These are phyloP conservation scores for Crithidia fasciculata DNA, from an alignment of 208 protist species.

Conservation along the genomic window DNA sequence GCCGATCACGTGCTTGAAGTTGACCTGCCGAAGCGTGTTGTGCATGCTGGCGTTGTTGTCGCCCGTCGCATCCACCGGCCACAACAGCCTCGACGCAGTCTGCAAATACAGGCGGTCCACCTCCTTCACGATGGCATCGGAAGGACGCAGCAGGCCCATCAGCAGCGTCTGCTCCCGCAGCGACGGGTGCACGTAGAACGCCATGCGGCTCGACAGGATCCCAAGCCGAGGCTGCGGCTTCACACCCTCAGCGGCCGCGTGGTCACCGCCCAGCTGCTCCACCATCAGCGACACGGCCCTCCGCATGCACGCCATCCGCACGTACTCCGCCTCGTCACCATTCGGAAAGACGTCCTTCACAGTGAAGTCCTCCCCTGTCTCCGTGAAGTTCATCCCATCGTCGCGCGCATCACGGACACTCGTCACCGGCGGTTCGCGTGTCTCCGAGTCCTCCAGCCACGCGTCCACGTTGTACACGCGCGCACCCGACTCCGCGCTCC, in stretches of 20 bases:
- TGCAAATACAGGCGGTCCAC: slow-evolving; percentile 9
- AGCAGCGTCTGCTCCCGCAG: slow-evolving; percentile 22
- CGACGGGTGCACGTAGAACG: slow-evolving; percentile 3
- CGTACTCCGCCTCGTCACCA: not conserved
- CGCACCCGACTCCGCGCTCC: no score
- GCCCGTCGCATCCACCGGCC: no score
- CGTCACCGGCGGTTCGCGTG: not conserved
- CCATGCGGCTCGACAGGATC: slow-evolving; percentile 15
- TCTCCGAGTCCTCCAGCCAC: slow-evolving; percentile 5
- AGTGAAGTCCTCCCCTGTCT: not conserved
- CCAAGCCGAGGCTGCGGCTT: slow-evolving; percentile 5
- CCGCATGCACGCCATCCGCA: slow-evolving; percentile 3
- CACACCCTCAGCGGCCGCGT: not conserved
- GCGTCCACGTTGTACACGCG: slow-evolving; percentile 12
- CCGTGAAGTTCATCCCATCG: not conserved
- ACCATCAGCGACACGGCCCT: not conserved
- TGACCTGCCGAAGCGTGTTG: not conserved
- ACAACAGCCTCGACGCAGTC: not conserved
- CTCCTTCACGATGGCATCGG: not conserved
- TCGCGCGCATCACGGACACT: not conserved
- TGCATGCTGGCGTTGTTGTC: no score
- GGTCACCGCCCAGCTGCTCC: not conserved
- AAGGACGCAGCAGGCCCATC: slow-evolving; percentile 21
- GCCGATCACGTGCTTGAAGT: slow-evolving; percentile 8
- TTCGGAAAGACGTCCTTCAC: slow-evolving; percentile 1